Conservation (phyloP, 2,329 filamentous ascomycete genomes). For the Elsinoe necatrix region DNA sequence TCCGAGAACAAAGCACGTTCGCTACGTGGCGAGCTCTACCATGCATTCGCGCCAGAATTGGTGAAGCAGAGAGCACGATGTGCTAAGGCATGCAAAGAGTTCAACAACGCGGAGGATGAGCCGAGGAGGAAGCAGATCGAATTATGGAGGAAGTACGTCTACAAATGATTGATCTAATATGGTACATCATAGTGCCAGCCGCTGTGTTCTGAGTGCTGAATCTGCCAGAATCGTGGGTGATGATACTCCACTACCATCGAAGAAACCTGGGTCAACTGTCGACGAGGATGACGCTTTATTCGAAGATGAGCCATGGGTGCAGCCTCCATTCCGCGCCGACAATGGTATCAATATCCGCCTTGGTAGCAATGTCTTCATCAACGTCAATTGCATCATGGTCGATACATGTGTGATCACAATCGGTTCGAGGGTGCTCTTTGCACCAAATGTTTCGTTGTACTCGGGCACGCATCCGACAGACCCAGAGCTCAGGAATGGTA, state of each 20-base stretch:
- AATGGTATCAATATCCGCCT: conserved; percentile 69
- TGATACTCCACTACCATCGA: conserved; percentile 53
- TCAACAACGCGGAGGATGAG: conserved; percentile 53
- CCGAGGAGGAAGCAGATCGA: conserved; percentile 55
- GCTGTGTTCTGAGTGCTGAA: conserved; percentile 2
- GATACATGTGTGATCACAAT: conserved; percentile 69
- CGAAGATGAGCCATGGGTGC: conserved; percentile 58
- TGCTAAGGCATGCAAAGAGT: conserved; percentile 51
- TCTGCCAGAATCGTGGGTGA: conserved; percentile 54
- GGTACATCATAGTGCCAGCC: no score
- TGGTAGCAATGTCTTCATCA: conserved; percentile 66
- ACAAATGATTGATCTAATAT: neutral
- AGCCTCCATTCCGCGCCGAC: conserved; percentile 61
- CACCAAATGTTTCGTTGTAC: conserved; percentile 69
- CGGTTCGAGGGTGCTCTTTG: conserved; percentile 68
- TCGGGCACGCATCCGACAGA: conserved; percentile 70
- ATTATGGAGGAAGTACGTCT: conserved; percentile 61
- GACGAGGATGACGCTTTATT: conserved; percentile 60
- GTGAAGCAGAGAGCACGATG: conserved; percentile 56
- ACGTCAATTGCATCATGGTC: conserved; percentile 64
- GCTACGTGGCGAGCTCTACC: conserved; percentile 53
- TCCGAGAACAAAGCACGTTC: conserved; percentile 30
- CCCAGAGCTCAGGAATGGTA: conserved; percentile 64
- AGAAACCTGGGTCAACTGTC: conserved; percentile 39
- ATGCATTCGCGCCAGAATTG: conserved; percentile 64